Percentiles rank a stretch among this genome's conserved stretches.
Evolutionary conservation across 1,284 basidiomycete species (phyloP).

Genomic region (Cystobasidium pallidum): DNA sequence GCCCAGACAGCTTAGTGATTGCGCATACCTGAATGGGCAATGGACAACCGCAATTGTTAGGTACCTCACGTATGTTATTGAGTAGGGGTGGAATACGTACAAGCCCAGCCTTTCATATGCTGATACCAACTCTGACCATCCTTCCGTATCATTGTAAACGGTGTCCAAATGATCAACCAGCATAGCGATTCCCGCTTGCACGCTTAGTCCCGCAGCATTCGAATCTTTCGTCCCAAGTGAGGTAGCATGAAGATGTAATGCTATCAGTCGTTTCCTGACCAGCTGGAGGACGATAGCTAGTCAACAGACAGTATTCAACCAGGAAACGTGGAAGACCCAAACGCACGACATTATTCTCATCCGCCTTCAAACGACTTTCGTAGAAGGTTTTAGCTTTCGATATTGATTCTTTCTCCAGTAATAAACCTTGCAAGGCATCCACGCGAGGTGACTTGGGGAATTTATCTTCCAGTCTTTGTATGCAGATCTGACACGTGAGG

Average conservation of each 20-base stretch:
- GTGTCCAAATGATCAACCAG: conserved; percentile 83
- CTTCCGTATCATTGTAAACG: conserved; percentile 89
- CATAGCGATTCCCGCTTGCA: conserved; percentile 69
- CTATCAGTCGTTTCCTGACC: conserved; percentile 80
- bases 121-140: conserved; percentile 90
- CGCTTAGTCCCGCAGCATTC: conserved; percentile 29
- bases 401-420: conserved; percentile 69
- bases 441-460: conserved; percentile 85
- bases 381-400: conserved; percentile 68
- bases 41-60: conserved; percentile 35
- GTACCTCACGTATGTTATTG: neutral
- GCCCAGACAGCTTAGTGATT: conserved; percentile 72
- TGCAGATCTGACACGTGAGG: conserved; percentile 62
- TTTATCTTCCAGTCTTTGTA: conserved; percentile 67
- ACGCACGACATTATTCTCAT: conserved; percentile 77
- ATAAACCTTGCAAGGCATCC: conserved; percentile 78
- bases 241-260: conserved; percentile 60
- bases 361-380: conserved; percentile 67
- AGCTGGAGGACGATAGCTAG: conserved; percentile 61
- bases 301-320: conserved; percentile 26
- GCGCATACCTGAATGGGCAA: conserved; percentile 61
- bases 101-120: conserved; percentile 78
- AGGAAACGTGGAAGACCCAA: neutral
- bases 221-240: conserved; percentile 56
- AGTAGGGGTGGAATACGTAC: conserved; percentile 60